Conservation (phyloP, 2,329 filamentous ascomycete genomes). For the Penicillium sumatraense region DNA sequence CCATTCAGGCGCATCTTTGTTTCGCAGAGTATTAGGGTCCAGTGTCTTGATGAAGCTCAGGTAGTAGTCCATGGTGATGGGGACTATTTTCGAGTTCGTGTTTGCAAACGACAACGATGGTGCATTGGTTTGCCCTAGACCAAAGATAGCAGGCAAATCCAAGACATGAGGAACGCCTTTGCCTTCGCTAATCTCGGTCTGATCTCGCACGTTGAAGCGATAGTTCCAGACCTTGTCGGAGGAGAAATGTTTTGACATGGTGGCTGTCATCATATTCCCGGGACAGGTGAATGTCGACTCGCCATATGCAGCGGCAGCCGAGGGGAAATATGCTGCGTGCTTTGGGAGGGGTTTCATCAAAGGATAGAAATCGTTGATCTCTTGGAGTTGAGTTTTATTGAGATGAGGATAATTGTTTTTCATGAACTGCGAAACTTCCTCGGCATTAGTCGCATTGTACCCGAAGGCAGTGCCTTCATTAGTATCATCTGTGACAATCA, state of each 20-base stretch:
- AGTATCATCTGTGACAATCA: slow-evolving; percentile 55
- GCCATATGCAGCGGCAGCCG: slow-evolving; percentile 45
- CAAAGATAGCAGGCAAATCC: slow-evolving; percentile 34
- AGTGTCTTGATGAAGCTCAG: slow-evolving; percentile 29
- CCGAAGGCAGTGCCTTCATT: slow-evolving; percentile 54
- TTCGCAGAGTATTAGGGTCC: slow-evolving; percentile 25
- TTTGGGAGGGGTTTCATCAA: slow-evolving; percentile 33
- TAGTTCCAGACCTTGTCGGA: slow-evolving; percentile 50
- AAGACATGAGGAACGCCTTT: slow-evolving; percentile 45
- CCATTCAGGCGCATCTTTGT: slow-evolving; percentile 24
- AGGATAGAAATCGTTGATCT: slow-evolving; percentile 60
- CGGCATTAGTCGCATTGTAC: slow-evolving; percentile 49
- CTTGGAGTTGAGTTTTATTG: slow-evolving; percentile 51
- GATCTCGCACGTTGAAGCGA: slow-evolving; percentile 52
- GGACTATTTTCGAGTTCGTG: slow-evolving; percentile 31
- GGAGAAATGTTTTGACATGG: slow-evolving; percentile 29
- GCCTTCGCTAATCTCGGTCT: slow-evolving; percentile 39
- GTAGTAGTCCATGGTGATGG: slow-evolving; percentile 31
- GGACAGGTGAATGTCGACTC: slow-evolving; percentile 57
- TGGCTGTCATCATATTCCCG: slow-evolving; percentile 46
- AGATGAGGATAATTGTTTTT: slow-evolving; percentile 61
- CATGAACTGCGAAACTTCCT: slow-evolving; percentile 58
- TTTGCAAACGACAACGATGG: slow-evolving; percentile 33
- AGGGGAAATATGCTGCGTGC: slow-evolving; percentile 42
- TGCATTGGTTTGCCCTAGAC: slow-evolving; percentile 18